phyloP scores from a whole-genome alignment of 768 basidiomycete genomes.

The Chalciporus pseudorubinellus region DNA sequence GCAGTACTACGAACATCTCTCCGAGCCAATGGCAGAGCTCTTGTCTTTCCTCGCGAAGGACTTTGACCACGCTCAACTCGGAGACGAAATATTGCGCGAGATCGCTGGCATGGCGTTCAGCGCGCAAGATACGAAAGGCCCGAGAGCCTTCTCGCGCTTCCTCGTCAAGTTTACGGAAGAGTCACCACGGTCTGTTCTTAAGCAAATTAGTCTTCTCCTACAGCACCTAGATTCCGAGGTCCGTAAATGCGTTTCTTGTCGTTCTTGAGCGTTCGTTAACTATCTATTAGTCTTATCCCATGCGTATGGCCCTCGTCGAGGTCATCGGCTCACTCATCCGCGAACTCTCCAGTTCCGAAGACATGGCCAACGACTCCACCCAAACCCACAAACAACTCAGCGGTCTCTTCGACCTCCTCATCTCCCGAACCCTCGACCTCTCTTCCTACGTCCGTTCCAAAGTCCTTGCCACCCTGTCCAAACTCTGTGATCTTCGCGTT shows the following conservation, averaged over 20 bases:
- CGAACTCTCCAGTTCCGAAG: slow-evolving; percentile 63
- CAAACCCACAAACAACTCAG: slow-evolving; percentile 68
- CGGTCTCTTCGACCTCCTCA: slow-evolving; percentile 76
- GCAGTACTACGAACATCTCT: slow-evolving; percentile 92
- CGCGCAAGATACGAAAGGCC: slow-evolving; percentile 84
- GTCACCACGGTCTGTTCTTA: slow-evolving; percentile 75
- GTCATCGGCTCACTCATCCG: slow-evolving; percentile 82
- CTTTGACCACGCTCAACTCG: slow-evolving; percentile 85
- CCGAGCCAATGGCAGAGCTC: slow-evolving; percentile 92
- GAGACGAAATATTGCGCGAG: slow-evolving; percentile 89
- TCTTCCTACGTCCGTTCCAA: slow-evolving; percentile 91
- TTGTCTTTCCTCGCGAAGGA: slow-evolving; percentile 76
- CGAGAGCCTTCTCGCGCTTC: slow-evolving; percentile 69
- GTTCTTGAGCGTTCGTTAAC: too few relatives aligned
- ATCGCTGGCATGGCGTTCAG: slow-evolving; percentile 76
- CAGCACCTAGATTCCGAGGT: slow-evolving; percentile 92
- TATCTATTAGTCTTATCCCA: slow-evolving; percentile 76
- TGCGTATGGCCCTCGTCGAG: slow-evolving; percentile 94
- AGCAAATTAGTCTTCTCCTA: slow-evolving; percentile 84
- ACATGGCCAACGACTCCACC: slow-evolving; percentile 45
- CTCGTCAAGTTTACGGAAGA: slow-evolving; percentile 78
- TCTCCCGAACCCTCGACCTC: slow-evolving; percentile 84
- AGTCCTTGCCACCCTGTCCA: slow-evolving; percentile 72
- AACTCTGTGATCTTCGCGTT: slow-evolving; percentile 69
- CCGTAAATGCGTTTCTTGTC: slow-evolving; percentile 10